Evolutionary conservation across 2,329 filamentous ascomycete species (phyloP).

Genomic region (Diaporthe aspalathi): DNA sequence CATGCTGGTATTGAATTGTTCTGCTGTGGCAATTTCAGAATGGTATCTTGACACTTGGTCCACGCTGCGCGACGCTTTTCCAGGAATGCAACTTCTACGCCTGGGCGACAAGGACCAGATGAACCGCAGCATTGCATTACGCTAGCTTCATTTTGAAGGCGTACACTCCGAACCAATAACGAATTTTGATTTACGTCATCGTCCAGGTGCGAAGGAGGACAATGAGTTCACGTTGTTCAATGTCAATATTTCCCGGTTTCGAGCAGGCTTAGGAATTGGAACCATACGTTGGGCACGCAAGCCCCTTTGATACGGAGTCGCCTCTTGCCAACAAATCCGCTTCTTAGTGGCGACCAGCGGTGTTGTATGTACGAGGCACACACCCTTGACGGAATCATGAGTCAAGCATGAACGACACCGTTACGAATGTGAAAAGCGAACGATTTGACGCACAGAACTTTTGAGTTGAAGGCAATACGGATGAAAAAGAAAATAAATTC

Average conservation of each 20-base stretch:
- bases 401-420: conserved; percentile 25
- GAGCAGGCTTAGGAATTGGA: not conserved
- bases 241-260: conserved; percentile 14
- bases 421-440: conserved; percentile 12
- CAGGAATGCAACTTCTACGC: not conserved
- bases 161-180: not conserved
- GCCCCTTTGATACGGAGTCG: not conserved
- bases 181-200: not conserved
- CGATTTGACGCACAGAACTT: not conserved
- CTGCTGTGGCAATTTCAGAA: not conserved
- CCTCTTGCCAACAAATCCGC: not conserved
- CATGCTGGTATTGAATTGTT: not conserved
- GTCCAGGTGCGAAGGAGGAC: not conserved
- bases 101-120: not conserved
- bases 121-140: not conserved
- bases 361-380: not conserved
- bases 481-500: conserved; percentile 6
- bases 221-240: not conserved
- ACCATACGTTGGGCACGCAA: conserved; percentile 7
- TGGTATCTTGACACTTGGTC: too few species aligned
- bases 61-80: not conserved
- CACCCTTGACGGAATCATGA: not conserved
- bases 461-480: not conserved
- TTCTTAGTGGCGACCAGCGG: not conserved
- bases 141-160: not conserved